Conservation (phyloP, 305 asterid species). For the Fraxinus greggii region DNA sequence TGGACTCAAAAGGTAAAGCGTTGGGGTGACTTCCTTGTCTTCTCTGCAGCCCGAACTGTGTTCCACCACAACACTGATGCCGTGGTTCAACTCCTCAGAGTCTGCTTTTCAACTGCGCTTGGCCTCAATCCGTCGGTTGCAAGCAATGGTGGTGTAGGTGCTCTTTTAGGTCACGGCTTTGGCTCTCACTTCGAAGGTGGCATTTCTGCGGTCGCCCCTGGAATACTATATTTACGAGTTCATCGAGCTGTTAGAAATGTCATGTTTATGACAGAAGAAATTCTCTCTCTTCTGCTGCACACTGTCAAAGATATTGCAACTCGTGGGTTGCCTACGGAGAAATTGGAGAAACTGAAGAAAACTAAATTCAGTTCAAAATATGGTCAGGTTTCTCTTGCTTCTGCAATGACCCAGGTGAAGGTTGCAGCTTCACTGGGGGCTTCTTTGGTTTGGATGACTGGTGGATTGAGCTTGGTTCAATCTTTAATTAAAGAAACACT, state of each 20-base stretch:
- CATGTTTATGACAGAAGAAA: slow-evolving; percentile 76
- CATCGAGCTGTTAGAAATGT: slow-evolving; percentile 79
- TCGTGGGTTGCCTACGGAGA: slow-evolving; percentile 55
- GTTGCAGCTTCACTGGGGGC: slow-evolving; percentile 86
- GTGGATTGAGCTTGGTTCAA: slow-evolving; percentile 62
- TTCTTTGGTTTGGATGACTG: slow-evolving; percentile 80
- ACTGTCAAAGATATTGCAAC: slow-evolving; percentile 71
- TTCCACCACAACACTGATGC: slow-evolving; percentile 89
- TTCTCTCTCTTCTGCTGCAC: slow-evolving; percentile 68
- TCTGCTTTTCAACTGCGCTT: slow-evolving; percentile 71
- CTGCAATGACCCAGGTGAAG: slow-evolving; percentile 71
- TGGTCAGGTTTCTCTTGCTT: slow-evolving; percentile 84
- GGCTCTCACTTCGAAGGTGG: slow-evolving; percentile 80
- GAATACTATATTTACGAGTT: slow-evolving; percentile 77
- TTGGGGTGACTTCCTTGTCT: slow-evolving; percentile 86
- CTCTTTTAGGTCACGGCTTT: slow-evolving; percentile 91
- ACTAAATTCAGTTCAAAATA: slow-evolving; percentile 54
- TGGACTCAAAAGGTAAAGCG: slow-evolving; percentile 96
- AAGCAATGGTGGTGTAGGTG: slow-evolving; percentile 76
- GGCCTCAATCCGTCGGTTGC: slow-evolving; percentile 61
- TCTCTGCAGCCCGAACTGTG: slow-evolving; percentile 80
- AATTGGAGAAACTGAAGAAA: slow-evolving; percentile 61
- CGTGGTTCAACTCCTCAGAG: slow-evolving; percentile 81
- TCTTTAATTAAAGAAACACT: slow-evolving; percentile 69
- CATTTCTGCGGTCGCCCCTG: slow-evolving; percentile 87